Percentiles rank a stretch among this genome's conserved stretches.
Conservation (phyloP, 306 rosid species). For the Castanospermum australe region DNA sequence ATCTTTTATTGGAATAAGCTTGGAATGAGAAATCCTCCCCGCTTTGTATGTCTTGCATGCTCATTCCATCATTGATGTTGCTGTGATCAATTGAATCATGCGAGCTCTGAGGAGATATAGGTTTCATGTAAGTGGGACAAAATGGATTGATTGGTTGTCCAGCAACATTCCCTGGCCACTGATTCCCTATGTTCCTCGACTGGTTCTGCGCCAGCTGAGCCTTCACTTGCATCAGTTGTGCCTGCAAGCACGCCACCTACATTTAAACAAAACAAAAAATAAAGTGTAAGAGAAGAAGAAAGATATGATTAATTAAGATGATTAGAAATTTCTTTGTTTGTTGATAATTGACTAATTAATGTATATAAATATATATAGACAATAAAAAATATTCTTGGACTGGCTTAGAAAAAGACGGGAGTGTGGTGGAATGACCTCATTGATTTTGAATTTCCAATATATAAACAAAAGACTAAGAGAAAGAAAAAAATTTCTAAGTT, state of each 20-base stretch:
- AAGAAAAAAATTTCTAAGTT: neutral
- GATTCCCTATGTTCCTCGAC: constrained; percentile 48
- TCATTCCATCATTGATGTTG: constrained; percentile 45
- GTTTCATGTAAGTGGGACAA: constrained; percentile 50
- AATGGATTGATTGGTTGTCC: constrained; percentile 41
- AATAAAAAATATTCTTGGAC: constrained; percentile 29
- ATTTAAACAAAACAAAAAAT: neutral
- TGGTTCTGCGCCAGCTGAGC: constrained; percentile 75
- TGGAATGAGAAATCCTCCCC: constrained; percentile 47
- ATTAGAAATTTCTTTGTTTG: constrained; percentile 17
- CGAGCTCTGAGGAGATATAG: constrained; percentile 87
- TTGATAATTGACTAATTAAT: constrained; percentile 21
- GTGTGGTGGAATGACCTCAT: constrained; percentile 27
- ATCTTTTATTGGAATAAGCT: constrained; percentile 47
- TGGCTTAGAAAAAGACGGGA: constrained; percentile 40
- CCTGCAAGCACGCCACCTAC: constrained; percentile 91
- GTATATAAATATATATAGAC: constrained; percentile 5
- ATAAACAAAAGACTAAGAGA: neutral
- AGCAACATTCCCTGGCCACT: constrained; percentile 41
- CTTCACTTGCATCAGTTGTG: constrained; percentile 82
- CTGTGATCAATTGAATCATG: constrained; percentile 66
- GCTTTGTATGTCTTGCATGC: constrained; percentile 58
- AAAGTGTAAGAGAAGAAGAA: neutral
- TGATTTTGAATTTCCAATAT: constrained; percentile 26
- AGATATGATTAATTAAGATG: neutral